Conservation (phyloP, 2,329 filamentous ascomycete species). For the Xylariaceae sp. region DNA sequence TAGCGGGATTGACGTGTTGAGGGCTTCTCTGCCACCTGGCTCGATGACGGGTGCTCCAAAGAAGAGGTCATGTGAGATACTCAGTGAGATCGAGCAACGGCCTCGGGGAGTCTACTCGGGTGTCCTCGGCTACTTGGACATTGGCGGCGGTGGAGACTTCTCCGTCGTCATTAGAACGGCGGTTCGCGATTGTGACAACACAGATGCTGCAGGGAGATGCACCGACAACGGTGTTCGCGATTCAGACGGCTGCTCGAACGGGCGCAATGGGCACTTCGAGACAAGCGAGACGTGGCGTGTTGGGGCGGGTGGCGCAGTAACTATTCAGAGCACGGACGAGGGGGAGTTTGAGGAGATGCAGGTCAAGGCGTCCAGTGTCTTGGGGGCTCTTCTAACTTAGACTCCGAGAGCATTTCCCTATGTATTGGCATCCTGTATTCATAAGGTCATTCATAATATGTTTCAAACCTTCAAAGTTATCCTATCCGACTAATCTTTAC, state of each 20-base stretch:
- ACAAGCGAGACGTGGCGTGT: not conserved
- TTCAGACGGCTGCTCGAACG: no score
- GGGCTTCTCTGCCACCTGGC: not conserved
- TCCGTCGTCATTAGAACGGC: not conserved
- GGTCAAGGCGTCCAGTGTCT: no score
- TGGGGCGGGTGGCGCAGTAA: not conserved
- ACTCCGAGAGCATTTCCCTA: no score
- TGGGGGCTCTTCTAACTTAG: no score
- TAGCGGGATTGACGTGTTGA: not conserved
- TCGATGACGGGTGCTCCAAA: not conserved
- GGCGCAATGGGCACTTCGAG: no score
- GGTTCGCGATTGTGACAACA: not conserved
- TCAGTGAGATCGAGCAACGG: not conserved
- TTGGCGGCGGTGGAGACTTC: not conserved
- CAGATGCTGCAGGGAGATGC: no score
- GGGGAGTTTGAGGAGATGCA: no score
- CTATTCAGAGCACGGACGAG: not conserved
- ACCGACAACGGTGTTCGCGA: no score
- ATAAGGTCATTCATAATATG: no score
- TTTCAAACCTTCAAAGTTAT: no score
- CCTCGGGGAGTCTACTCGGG: not conserved
- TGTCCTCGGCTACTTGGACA: not conserved
- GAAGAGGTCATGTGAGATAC: not conserved
- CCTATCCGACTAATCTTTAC: no score
- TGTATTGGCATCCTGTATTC: no score